These are phyloP conservation scores for Pisolithus sp. DNA, from an alignment of 768 basidiomycete species.

Conservation along the genomic window DNA sequence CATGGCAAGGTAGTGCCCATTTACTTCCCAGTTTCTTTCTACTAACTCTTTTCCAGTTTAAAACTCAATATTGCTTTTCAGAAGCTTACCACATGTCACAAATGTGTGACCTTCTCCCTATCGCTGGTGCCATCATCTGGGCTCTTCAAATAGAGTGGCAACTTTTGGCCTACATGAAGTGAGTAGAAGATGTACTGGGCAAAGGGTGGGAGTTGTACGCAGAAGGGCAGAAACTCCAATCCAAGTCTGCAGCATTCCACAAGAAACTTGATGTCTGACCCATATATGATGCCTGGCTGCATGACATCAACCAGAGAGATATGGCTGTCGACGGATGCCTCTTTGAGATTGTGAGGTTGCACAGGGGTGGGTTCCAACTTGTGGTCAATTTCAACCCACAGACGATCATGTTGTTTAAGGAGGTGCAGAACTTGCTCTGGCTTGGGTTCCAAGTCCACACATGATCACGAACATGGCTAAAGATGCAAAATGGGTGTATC, in stretches of 20 bases:
- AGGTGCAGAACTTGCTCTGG: conserved; percentile 93
- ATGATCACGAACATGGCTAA: conserved; percentile 95
- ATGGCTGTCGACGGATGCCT: conserved; percentile 81
- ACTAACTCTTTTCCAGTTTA: too few relatives aligned
- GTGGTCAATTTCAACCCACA: conserved; percentile 98
- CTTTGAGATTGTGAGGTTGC: conserved; percentile 81
- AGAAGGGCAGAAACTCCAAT: too few relatives aligned
- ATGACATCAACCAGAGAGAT: conserved; percentile 92
- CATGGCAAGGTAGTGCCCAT: too few relatives aligned
- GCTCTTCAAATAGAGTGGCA: too few relatives aligned
- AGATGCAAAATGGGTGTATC: conserved; percentile 97
- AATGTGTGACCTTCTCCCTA: too few relatives aligned
- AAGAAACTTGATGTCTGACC: conserved; percentile 93
- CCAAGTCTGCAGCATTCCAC: conserved; percentile 85
- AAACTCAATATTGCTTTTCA: too few relatives aligned
- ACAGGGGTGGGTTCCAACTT: conserved; percentile 75
- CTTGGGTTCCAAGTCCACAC: conserved; percentile 94
- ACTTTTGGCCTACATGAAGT: too few relatives aligned
- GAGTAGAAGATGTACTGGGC: too few relatives aligned
- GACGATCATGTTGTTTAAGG: conserved; percentile 98
- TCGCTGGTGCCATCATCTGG: too few relatives aligned
- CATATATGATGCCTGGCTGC: conserved; percentile 94
- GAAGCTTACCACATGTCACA: too few relatives aligned
- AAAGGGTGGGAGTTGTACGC: too few relatives aligned
- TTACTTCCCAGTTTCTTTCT: too few relatives aligned